phyloP scores from a whole-genome alignment of 1,284 basidiomycete species.

The Coniferiporia sulphurascens region DNA sequence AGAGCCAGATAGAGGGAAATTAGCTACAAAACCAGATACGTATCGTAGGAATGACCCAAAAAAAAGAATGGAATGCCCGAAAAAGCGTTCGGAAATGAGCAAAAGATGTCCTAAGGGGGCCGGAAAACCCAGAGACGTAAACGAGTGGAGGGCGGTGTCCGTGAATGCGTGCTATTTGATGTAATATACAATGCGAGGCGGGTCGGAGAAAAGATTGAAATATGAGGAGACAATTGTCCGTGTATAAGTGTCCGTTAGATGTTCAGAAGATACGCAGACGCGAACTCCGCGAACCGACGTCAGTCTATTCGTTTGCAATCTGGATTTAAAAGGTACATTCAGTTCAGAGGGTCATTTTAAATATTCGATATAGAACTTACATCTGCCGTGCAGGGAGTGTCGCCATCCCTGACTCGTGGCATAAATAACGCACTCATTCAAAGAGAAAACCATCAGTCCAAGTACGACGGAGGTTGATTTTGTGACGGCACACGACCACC shows the following conservation, averaged over 20 bases:
- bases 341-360: too few species aligned
- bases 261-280: not conserved
- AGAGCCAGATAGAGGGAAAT: too few species aligned
- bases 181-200: not conserved
- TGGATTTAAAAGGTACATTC: too few species aligned
- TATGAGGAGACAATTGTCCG: not conserved
- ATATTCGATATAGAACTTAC: too few species aligned
- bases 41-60: too few species aligned
- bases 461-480: slow-evolving; percentile 9
- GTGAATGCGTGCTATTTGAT: not conserved
- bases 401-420: not conserved
- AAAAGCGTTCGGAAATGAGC: too few species aligned
- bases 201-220: not conserved
- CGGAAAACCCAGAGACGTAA: not conserved
- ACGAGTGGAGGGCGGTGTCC: not conserved
- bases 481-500: slow-evolving; percentile 5
- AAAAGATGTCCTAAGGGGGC: too few species aligned
- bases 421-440: not conserved
- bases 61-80: too few species aligned
- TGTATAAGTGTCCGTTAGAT: not conserved
- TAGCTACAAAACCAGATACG: too few species aligned
- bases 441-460: not conserved
- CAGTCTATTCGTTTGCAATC: too few species aligned
- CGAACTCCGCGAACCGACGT: too few species aligned
- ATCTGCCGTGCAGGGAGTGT: too few species aligned